These are phyloP conservation scores for Penicillium digitatum DNA, from an alignment of 2,329 filamentous ascomycete species.

Conservation along the genomic window DNA sequence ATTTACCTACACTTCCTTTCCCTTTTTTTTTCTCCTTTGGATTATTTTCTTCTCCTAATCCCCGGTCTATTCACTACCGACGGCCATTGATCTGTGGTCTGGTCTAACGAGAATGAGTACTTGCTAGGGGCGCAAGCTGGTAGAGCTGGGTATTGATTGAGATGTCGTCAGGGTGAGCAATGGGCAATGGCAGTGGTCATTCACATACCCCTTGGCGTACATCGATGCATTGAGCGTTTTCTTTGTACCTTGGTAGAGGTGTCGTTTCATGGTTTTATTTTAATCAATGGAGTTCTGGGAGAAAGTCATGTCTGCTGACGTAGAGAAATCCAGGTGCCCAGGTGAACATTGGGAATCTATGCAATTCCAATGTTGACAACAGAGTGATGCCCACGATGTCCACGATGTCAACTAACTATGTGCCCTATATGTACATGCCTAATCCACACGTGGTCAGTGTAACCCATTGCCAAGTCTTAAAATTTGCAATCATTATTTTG, in stretches of 20 bases:
- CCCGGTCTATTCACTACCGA: not conserved
- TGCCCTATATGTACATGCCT: not conserved
- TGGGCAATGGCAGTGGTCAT: not conserved
- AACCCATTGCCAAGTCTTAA: not conserved
- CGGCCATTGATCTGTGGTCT: not conserved
- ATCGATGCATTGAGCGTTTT: constrained; percentile 1
- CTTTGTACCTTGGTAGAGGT: constrained; percentile 3
- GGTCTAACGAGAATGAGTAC: constrained; percentile 3
- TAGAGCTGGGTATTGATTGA: constrained; percentile 2
- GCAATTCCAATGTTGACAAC: not conserved
- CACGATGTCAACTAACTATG: not conserved
- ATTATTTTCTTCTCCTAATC: not conserved
- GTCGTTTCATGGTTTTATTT: not conserved
- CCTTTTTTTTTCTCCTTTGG: not conserved
- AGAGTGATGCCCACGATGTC: not conserved
- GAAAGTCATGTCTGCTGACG: not conserved
- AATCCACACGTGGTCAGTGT: constrained; percentile 10
- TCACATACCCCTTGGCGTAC: constrained; percentile 3
- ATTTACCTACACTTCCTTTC: constrained; percentile 8
- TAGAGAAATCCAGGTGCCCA: not conserved
- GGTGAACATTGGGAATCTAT: no score
- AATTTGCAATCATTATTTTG: not conserved
- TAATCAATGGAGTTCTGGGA: not conserved
- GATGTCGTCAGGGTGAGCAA: not conserved
- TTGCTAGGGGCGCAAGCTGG: constrained; percentile 1